Evolutionary conservation across 805 yeast species (phyloP), one percentile per base, ranked within the genome.

Genomic region (Tetrapisispora namnaoensis): DNA sequence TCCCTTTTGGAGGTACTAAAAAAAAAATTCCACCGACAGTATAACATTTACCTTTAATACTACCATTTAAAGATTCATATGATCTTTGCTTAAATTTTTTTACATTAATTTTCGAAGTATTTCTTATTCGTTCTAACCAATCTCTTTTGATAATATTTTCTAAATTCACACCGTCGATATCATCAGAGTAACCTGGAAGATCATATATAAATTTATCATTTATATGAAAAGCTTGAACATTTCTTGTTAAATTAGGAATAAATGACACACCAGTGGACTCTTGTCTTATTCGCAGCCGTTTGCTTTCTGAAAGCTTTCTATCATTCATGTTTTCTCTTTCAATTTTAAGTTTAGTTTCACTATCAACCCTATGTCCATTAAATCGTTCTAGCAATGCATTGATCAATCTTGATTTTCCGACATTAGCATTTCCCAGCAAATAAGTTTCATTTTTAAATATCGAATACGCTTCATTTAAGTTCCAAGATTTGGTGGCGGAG

Each of bases 211-310:
- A 39, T 28, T 66, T 62, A 14, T 61, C 65, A 18, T 51, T 55
- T 17, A 75, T 61, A 8, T 63, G 57, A 53, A 65, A 77, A 4
- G 64, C 67, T 48, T 77, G 72, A 14, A 72, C 56, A 3, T 70
- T 73, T 57, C 86, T 72, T 0, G 96, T 88, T 61, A 81, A 78
- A 27, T 88, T 88, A 0, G 95, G 95, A 42, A 83, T 65, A 47
- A 66, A 66, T 1, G 72, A 69, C 0, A 70, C 70, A 2, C 73
- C 73, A 1, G 63, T 60, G 6, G 50, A 51, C 27, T 65, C 65
- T 10, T n/a, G 22, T 34, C 51, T 55, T 47, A 7, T 24, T 41
- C 17, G 46, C 24, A 9, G 45, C 30, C 34, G 51, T 38, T 30
- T 30, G 20, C 45, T 20, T 34, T 20, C 8, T 32, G 20, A 28